Conservation (phyloP, 2,329 filamentous ascomycete genomes). For the Plenodomus biglobosus region DNA sequence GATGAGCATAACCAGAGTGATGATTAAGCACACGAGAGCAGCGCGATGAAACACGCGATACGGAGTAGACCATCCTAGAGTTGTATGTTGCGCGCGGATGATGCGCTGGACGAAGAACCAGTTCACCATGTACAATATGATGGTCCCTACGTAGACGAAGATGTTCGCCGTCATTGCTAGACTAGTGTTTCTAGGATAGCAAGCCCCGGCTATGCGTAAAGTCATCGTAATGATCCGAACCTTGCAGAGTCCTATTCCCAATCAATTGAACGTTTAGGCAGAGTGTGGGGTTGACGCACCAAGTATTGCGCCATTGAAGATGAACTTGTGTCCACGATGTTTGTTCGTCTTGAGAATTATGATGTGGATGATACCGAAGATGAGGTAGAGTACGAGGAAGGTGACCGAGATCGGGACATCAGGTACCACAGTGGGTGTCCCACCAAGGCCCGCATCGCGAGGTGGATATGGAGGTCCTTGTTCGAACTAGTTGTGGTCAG, state of each 20-base stretch:
- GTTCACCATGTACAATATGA: slow-evolving; percentile 79
- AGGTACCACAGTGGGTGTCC: slow-evolving; percentile 30
- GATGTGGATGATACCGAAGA: slow-evolving; percentile 46
- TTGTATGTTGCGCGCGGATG: slow-evolving; percentile 70
- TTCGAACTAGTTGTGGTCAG: slow-evolving; percentile 12
- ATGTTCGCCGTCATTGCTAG: slow-evolving; percentile 64
- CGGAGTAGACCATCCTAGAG: slow-evolving; percentile 66
- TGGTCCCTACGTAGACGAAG: slow-evolving; percentile 71
- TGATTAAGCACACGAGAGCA: slow-evolving; percentile 58
- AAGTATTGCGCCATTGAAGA: slow-evolving; percentile 47
- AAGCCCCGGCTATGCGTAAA: slow-evolving; percentile 45
- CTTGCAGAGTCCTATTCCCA: slow-evolving; percentile 46
- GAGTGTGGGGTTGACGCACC: slow-evolving; percentile 26
- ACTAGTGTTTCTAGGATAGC: slow-evolving; percentile 45
- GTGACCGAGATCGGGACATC: slow-evolving; percentile 48
- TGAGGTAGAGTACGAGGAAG: slow-evolving; percentile 47
- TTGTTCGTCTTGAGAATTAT: slow-evolving; percentile 46
- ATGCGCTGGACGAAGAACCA: slow-evolving; percentile 77
- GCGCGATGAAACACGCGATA: slow-evolving; percentile 53
- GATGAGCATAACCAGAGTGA: slow-evolving; percentile 67
- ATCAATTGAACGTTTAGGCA: not conserved
- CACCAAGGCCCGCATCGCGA: slow-evolving; percentile 29
- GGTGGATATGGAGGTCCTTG: slow-evolving; percentile 37
- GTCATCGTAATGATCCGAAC: slow-evolving; percentile 48
- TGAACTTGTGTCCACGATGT: slow-evolving; percentile 47